phyloP scores from a whole-genome alignment of 306 rosid species.

The Quercus cerris region DNA sequence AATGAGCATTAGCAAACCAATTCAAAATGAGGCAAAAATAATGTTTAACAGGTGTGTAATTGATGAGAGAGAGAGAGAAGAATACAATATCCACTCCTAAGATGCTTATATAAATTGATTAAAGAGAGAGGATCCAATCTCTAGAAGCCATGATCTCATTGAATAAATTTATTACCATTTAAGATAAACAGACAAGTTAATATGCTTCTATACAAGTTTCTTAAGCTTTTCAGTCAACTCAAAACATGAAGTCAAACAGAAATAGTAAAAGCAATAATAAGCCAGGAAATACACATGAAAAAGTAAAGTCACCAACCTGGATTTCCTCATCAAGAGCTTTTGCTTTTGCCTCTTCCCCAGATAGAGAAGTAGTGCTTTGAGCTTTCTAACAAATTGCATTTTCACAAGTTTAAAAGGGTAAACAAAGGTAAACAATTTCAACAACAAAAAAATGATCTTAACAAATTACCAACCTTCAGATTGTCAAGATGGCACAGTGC shows the following conservation, averaged over 20 bases:
- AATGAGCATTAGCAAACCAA: conserved; percentile 16
- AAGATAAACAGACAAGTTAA: neutral
- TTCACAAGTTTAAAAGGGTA: conserved; percentile 25
- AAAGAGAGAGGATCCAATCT: neutral
- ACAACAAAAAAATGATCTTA: conserved; percentile 14
- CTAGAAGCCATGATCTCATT: neutral
- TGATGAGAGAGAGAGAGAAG: neutral
- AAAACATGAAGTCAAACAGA: neutral
- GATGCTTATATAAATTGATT: neutral
- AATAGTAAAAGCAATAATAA: neutral
- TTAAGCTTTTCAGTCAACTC: neutral
- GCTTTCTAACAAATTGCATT: conserved; percentile 46
- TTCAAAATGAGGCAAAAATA: conserved; percentile 15
- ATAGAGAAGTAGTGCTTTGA: conserved; percentile 38
- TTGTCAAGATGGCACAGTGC: conserved; percentile 53
- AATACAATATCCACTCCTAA: neutral
- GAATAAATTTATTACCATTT: neutral
- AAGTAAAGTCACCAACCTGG: conserved; percentile 50
- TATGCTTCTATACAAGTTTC: neutral
- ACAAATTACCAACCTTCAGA: conserved; percentile 53
- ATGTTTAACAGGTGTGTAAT: neutral
- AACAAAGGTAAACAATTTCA: neutral
- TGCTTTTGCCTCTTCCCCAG: conserved; percentile 49
- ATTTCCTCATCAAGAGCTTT: conserved; percentile 55
- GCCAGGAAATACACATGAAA: conserved; percentile 10